Conservation (phyloP, 352 stramenopile species). For the Phytopythium vexans region DNA sequence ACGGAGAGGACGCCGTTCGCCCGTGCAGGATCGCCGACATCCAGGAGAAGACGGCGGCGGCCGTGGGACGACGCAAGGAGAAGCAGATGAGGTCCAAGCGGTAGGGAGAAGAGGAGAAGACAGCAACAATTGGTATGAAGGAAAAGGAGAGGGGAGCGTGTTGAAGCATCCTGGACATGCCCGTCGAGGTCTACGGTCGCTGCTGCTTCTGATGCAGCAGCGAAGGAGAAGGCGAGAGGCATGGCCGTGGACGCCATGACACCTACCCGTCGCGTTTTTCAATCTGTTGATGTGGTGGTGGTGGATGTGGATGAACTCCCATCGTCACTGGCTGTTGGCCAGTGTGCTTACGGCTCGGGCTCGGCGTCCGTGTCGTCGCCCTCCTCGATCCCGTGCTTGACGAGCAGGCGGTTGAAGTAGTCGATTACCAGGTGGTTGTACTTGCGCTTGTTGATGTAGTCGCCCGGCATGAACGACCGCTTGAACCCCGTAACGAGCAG, state of each 20-base stretch:
- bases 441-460: slow-evolving; percentile 69
- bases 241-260: too few relatives aligned
- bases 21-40: slow-evolving; percentile 76
- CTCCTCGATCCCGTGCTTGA: slow-evolving; percentile 64
- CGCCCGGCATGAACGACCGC: slow-evolving; percentile 78
- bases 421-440: slow-evolving; percentile 86
- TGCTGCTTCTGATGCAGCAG: too few relatives aligned
- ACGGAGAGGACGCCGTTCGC: slow-evolving; percentile 56
- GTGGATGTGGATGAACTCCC: too few relatives aligned
- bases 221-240: too few relatives aligned
- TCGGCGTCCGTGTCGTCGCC: background rate
- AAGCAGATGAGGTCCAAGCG: slow-evolving; percentile 55
- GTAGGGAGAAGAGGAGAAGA: slow-evolving; percentile 7
- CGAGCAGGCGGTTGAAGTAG: slow-evolving; percentile 80
- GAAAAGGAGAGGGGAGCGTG: too few relatives aligned
- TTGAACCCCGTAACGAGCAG: slow-evolving; percentile 87
- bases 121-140: too few relatives aligned
- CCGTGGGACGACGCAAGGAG: slow-evolving; percentile 63
- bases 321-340: background rate
- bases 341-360: background rate
- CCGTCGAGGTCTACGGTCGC: too few relatives aligned
- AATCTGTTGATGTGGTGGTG: too few relatives aligned
- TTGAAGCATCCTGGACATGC: too few relatives aligned
- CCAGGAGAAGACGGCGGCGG: slow-evolving; percentile 71
- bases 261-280: too few relatives aligned